Conservation (phyloP, 306 rosid genomes). For the Ormosia emarginata region DNA sequence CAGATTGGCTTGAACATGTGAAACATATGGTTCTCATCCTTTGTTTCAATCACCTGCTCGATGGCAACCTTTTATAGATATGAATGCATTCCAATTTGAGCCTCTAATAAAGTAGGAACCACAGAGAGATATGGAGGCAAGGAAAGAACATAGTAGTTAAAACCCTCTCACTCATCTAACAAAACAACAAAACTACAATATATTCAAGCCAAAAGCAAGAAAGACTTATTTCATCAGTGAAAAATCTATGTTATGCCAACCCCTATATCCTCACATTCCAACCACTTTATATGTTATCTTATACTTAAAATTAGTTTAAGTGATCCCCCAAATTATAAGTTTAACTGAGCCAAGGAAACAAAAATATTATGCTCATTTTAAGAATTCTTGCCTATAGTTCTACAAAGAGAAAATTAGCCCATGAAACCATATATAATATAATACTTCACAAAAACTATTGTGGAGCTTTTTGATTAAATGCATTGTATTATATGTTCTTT, state of each 20-base stretch:
- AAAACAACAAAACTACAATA: not conserved
- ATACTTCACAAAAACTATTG: too few relatives aligned
- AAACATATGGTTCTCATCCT: slow-evolving; percentile 55
- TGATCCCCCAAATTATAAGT: too few relatives aligned
- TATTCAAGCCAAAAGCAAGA: not conserved
- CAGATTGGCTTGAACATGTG: slow-evolving; percentile 44
- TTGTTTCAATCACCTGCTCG: slow-evolving; percentile 40
- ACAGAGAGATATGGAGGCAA: not conserved
- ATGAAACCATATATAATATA: too few relatives aligned
- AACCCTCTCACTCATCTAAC: not conserved
- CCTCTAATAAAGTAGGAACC: not conserved
- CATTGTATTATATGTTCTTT: not conserved
- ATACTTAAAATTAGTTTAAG: not conserved
- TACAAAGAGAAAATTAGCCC: too few relatives aligned
- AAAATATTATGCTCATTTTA: not conserved
- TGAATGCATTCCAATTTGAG: not conserved
- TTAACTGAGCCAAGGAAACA: not conserved
- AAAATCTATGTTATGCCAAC: not conserved
- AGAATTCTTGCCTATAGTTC: not conserved
- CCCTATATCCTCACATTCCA: too few relatives aligned
- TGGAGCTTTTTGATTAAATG: not conserved
- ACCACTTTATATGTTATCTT: not conserved
- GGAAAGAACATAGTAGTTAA: not conserved
- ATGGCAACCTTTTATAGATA: slow-evolving; percentile 39
- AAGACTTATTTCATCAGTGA: not conserved